Base-by-base conservation (phyloP, 1,139 yeast species). In the Taiozyma sp. region DNA sequence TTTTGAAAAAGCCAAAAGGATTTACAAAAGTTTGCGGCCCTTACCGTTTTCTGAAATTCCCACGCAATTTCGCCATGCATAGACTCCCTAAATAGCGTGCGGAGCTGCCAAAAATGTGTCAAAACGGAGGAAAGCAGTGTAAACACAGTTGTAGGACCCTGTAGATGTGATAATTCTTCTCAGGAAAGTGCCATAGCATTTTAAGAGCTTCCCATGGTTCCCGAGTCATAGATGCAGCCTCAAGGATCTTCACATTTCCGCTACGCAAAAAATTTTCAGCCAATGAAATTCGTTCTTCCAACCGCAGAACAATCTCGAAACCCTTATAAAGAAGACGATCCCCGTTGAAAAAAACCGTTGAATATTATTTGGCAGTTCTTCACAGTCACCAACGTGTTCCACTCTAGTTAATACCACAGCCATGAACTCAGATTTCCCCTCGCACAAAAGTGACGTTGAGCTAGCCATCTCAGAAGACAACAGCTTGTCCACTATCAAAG, bases 31-130 rank as follows among this genome's bases (percentile, higher is more conserved):
- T 30, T 30, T 4, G 41, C 24, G 41, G 44, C 43, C 46, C 47
- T 9, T 24, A 47, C 50, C 44, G 19, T 8, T 13, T 11, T 40
- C 19, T 45, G 45, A 50, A 50, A 50, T 50, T 48, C 53, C 53
- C 10, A 3, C 2, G 53, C 51, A 44, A 50, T 50, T 50, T 50
- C 41, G 30, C 28, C 16, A 11, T 47, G 55, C 53, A 48, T 52
- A 50, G 21, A 41, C 8, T 22, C n/a, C 32, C 22, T 7, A 24
- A 13, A 39, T 21, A 30, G 9, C 32, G 41, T 37, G 19, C 6
- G 22, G 41, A 37, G 41, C 24, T 37, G 24, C 19, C 28, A 42
- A 45, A 42, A 41, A 44, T 34, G 47, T 44, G 47, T 42, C 50
- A 47, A 47, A 46, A 29, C 22, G 41, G 44, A 41, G 46, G 44